Conservation (phyloP, 140 eudicot species). For the Anethum foeniculum region DNA sequence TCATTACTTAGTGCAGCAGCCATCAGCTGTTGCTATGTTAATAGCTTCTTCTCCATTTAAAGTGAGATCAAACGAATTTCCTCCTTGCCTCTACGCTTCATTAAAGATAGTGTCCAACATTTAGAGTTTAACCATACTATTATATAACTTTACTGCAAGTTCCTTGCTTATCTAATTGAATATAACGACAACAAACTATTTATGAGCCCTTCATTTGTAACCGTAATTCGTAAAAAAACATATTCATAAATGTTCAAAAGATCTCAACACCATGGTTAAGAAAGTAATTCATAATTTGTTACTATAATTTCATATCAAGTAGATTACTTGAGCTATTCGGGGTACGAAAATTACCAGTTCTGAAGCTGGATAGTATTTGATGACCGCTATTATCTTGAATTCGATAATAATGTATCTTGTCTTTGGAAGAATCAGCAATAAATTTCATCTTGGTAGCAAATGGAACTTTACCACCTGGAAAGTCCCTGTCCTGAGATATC, state of each 20-base stretch:
- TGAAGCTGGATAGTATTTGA: constrained; percentile 12
- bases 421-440: constrained; percentile 31
- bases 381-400: constrained; percentile 59
- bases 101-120: constrained; percentile 59
- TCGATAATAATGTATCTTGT: constrained; percentile 50
- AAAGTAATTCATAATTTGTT: background rate
- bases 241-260: background rate
- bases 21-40: constrained; percentile 77
- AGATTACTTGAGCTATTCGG: background rate
- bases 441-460: constrained; percentile 46
- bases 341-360: constrained; percentile 32
- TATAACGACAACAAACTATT: background rate
- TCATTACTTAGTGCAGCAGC: constrained; percentile 73
- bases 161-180: constrained; percentile 21
- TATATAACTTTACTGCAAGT: constrained; percentile 52
- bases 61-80: constrained; percentile 65
- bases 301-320: background rate
- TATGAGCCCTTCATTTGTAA: background rate
- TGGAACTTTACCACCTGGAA: constrained; percentile 64
- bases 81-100: constrained; percentile 82
- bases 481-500: constrained; percentile 36
- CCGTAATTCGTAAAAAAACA: background rate
- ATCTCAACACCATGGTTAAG: background rate
- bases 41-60: constrained; percentile 66
- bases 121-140: constrained; percentile 59